Conservation (phyloP, 352 stramenopile genomes). For the Globisporangium alternatum region DNA sequence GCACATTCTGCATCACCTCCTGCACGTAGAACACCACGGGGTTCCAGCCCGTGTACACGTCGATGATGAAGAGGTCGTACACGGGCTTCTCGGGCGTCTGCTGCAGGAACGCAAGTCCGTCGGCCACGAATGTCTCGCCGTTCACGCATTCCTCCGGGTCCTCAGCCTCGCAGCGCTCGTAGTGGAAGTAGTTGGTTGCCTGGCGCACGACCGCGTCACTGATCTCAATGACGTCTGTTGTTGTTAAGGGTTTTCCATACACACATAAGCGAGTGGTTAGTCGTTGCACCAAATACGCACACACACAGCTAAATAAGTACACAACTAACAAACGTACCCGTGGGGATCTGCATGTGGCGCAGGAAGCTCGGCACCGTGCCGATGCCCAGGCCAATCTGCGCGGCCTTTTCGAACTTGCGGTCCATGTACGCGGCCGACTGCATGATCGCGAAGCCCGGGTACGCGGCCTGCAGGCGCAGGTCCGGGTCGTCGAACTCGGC, state of each 20-base stretch:
- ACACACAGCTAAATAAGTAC: neutral
- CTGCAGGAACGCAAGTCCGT: conserved; percentile 60
- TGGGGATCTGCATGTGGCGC: conserved; percentile 52
- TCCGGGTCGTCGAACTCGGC: conserved; percentile 70
- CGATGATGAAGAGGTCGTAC: conserved; percentile 20
- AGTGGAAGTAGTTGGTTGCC: conserved; percentile 69
- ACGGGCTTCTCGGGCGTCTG: conserved; percentile 30
- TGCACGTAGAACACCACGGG: conserved; percentile 65
- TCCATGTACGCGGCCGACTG: conserved; percentile 60
- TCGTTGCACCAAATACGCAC: neutral
- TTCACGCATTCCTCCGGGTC: conserved; percentile 35
- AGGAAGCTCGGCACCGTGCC: conserved; percentile 69
- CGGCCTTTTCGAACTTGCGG: conserved; percentile 32
- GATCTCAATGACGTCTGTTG: conserved; percentile 70
- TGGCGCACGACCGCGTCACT: conserved; percentile 61
- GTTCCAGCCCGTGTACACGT: conserved; percentile 47
- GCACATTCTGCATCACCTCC: conserved; percentile 50
- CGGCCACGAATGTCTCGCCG: conserved; percentile 61
- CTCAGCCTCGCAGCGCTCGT: conserved; percentile 50
- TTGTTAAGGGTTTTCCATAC: neutral
- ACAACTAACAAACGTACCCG: conserved; percentile 23
- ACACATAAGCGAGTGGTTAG: neutral
- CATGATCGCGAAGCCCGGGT: conserved; percentile 82
- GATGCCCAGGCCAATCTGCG: conserved; percentile 74
- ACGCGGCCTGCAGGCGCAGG: conserved; percentile 58